These are phyloP conservation scores for Leccinum pachyderme DNA, from an alignment of 1,284 basidiomycete species.

Conservation along the genomic window DNA sequence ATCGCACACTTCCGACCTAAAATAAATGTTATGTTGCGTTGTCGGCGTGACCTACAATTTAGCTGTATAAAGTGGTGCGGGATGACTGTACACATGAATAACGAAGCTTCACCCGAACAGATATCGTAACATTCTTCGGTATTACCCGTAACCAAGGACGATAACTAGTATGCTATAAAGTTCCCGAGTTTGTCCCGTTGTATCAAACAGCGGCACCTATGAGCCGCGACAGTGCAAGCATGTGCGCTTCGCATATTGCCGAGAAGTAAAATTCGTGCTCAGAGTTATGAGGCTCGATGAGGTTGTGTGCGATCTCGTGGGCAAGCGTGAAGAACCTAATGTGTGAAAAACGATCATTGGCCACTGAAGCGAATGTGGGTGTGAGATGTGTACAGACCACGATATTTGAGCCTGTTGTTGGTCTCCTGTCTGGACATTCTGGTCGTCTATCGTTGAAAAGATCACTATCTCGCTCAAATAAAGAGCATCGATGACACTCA, in stretches of 20 bases:
- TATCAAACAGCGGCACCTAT: background rate
- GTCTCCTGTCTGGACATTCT: conserved; percentile 58
- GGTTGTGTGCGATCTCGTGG: conserved; percentile 88
- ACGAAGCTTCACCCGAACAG: background rate
- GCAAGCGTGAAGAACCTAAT: conserved; percentile 88
- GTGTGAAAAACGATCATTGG: background rate
- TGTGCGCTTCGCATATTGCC: conserved; percentile 74
- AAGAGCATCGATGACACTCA: conserved; percentile 40
- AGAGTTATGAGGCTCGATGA: conserved; percentile 75
- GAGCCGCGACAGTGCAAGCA: conserved; percentile 36
- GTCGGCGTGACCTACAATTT: too few species aligned
- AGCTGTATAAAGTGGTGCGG: too few species aligned
- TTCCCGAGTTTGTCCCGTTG: background rate
- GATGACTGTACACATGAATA: too few species aligned
- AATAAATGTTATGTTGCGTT: too few species aligned
- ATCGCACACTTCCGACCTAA: too few species aligned
- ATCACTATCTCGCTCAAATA: background rate
- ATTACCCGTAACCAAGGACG: background rate
- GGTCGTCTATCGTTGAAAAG: conserved; percentile 59
- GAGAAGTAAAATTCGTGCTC: conserved; percentile 96
- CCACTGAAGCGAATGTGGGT: background rate
- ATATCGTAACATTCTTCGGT: background rate
- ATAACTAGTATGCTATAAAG: background rate
- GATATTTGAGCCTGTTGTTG: conserved; percentile 76
- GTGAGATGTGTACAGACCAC: conserved; percentile 45